Evolutionary conservation across 768 basidiomycete species (phyloP).

Genomic region (Tephrocybe sp.): DNA sequence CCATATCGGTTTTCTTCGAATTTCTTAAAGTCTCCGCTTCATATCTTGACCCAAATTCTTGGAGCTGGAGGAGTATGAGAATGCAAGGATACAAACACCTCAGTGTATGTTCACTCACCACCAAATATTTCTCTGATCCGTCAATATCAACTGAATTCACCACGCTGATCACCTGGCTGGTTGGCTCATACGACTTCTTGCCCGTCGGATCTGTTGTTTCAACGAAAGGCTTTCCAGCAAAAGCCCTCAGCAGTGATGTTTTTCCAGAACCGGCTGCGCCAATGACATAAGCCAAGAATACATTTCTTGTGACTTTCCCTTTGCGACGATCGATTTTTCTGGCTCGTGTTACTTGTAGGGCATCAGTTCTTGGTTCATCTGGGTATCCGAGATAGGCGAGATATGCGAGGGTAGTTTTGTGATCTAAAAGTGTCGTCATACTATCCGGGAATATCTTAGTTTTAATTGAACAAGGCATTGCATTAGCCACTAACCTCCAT

Average conservation of each 20-base stretch:
- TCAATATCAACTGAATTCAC: conserved; percentile 95
- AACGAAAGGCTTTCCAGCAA: conserved; percentile 79
- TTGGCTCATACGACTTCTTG: conserved; percentile 79
- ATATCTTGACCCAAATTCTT: conserved; percentile 96
- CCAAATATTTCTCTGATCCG: conserved; percentile 93
- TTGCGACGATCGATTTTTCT: conserved; percentile 83
- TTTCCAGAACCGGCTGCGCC: conserved; percentile 97
- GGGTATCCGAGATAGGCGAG: conserved; percentile 95
- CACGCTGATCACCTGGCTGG: conserved; percentile 85
- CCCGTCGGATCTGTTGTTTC: conserved; percentile 83
- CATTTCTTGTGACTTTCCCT: conserved; percentile 86
- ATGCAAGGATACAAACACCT: not conserved
- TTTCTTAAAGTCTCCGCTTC: conserved; percentile 89
- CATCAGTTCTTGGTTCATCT: conserved; percentile 72
- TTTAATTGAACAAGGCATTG: not conserved
- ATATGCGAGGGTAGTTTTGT: conserved; percentile 88
- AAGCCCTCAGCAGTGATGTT: conserved; percentile 80
- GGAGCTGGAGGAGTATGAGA: conserved; percentile 54
- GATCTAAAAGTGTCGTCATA: conserved; percentile 96
- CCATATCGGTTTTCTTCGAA: conserved; percentile 86
- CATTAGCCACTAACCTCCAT: conserved; percentile 70
- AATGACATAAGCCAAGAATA: conserved; percentile 90
- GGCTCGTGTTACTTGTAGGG: conserved; percentile 81
- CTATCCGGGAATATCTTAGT: conserved; percentile 37
- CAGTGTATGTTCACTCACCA: conserved; percentile 54